A percentile compares a stretch with the other conserved stretches of the same genome.
These are phyloP conservation scores for Suhomyces bribrorum DNA, from an alignment of 1,139 yeast genomes.

Conservation along the genomic window DNA sequence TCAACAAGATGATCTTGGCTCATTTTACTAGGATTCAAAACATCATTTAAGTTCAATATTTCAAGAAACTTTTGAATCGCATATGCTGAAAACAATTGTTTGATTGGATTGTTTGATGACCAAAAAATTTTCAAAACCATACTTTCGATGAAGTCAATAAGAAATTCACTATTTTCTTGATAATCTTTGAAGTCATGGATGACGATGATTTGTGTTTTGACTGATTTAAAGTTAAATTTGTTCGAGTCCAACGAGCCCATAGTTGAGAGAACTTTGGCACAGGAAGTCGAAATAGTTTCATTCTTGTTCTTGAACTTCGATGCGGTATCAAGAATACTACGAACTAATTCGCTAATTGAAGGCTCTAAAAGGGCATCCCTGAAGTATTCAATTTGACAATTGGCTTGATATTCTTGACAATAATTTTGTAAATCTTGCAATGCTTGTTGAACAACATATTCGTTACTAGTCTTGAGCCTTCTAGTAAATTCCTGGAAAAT, in stretches of 20 bases:
- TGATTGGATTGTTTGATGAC: conserved; percentile 86
- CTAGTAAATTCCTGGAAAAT: conserved; percentile 52
- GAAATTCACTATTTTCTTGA: conserved; percentile 64
- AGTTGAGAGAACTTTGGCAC: conserved; percentile 71
- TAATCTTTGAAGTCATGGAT: conserved; percentile 62
- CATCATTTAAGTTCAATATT: conserved; percentile 54
- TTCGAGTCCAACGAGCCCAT: conserved; percentile 80
- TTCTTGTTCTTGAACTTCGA: conserved; percentile 55
- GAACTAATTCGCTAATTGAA: conserved; percentile 46
- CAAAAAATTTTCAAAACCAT: conserved; percentile 78
- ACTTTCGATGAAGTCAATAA: conserved; percentile 65
- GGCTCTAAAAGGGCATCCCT: conserved; percentile 32
- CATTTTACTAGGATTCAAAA: conserved; percentile 8
- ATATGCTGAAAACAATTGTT: conserved; percentile 81
- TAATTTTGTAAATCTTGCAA: conserved; percentile 63
- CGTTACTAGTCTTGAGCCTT: conserved; percentile 66
- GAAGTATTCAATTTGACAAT: conserved; percentile 45
- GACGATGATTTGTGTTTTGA: conserved; percentile 48
- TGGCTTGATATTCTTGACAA: conserved; percentile 48
- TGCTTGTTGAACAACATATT: conserved; percentile 77
- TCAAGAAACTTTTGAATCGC: conserved; percentile 86
- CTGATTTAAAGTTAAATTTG: conserved; percentile 52
- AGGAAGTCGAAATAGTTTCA: conserved; percentile 52
- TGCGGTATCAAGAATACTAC: conserved; percentile 60
- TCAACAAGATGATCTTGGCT: conserved; percentile 24